Evolutionary conservation across 345 rosid species (phyloP).

Genomic region (Euphorbia tirucalli): DNA sequence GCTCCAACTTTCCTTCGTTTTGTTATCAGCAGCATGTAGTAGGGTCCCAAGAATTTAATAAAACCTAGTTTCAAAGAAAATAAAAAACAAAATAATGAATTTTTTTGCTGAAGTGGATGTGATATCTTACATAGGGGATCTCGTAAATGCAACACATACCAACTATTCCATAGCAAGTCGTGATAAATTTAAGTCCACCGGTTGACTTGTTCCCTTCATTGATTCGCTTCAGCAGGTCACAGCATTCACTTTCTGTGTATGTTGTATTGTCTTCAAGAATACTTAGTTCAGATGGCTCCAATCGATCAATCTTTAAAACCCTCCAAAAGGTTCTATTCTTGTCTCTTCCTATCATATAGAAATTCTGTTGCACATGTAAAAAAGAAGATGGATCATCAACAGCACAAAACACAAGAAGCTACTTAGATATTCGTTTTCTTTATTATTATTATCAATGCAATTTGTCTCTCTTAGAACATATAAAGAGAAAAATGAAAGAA

Average conservation of each 20-base stretch:
- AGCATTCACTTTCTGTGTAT: slow-evolving; percentile 68
- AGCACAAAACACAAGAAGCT: neutral
- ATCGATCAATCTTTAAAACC: slow-evolving; percentile 78
- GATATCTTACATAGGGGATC: neutral
- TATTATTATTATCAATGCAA: too few relatives aligned
- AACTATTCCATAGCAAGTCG: slow-evolving; percentile 78
- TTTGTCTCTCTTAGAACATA: neutral
- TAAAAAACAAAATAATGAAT: slow-evolving; percentile 15
- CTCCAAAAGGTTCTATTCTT: slow-evolving; percentile 63
- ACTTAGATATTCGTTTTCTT: neutral
- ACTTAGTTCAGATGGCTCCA: slow-evolving; percentile 61
- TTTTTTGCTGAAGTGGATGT: neutral
- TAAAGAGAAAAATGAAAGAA: neutral
- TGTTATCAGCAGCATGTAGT: slow-evolving; percentile 89
- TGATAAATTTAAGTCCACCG: slow-evolving; percentile 83
- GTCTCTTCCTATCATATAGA: slow-evolving; percentile 86
- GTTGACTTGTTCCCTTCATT: slow-evolving; percentile 76
- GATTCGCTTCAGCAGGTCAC: slow-evolving; percentile 58
- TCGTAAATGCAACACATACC: slow-evolving; percentile 44
- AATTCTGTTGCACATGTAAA: slow-evolving; percentile 46
- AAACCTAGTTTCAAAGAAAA: slow-evolving; percentile 53
- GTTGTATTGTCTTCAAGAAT: slow-evolving; percentile 59
- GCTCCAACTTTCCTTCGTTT: slow-evolving; percentile 84
- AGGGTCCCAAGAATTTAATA: slow-evolving; percentile 85
- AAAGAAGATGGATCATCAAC: neutral